Conservation (phyloP, 1,284 basidiomycete genomes). For the Paramarasmius palmivorus region DNA sequence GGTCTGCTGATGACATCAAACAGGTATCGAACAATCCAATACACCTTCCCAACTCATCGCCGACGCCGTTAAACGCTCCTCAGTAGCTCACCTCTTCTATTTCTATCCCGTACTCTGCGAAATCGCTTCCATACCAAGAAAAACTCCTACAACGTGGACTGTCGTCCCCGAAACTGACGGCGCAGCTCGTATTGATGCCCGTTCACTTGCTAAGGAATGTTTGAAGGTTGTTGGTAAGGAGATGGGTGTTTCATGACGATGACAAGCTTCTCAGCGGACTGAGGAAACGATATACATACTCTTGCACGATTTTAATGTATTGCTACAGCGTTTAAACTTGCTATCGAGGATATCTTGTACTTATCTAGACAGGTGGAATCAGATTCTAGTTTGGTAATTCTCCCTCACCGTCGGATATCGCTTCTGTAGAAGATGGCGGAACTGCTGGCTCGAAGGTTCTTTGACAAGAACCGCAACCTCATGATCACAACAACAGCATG, state of each 20-base stretch:
- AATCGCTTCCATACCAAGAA: conserved; percentile 68
- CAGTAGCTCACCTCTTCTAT: conserved; percentile 81
- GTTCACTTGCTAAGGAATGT: conserved; percentile 68
- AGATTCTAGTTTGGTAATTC: too few species aligned
- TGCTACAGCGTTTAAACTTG: too few species aligned
- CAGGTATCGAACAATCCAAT: conserved; percentile 41
- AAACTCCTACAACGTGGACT: conserved; percentile 74
- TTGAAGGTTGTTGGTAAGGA: conserved; percentile 74
- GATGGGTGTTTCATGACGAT: conserved; percentile 47
- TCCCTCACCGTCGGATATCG: too few species aligned
- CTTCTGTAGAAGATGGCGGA: too few species aligned
- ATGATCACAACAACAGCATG: too few species aligned
- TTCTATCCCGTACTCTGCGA: conserved; percentile 80
- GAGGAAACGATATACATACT: neutral
- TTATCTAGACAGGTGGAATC: too few species aligned
- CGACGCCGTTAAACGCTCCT: conserved; percentile 70
- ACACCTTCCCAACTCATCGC: conserved; percentile 56
- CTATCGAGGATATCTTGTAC: too few species aligned
- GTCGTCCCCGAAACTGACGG: conserved; percentile 15
- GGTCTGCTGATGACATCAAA: too few species aligned
- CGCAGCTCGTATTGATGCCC: conserved; percentile 52
- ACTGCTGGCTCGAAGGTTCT: too few species aligned
- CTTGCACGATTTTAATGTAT: neutral
- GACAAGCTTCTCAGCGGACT: too few species aligned
- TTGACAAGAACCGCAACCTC: too few species aligned